Evolutionary conservation across 306 rosid species (phyloP).

Genomic region (Inga laurina): DNA sequence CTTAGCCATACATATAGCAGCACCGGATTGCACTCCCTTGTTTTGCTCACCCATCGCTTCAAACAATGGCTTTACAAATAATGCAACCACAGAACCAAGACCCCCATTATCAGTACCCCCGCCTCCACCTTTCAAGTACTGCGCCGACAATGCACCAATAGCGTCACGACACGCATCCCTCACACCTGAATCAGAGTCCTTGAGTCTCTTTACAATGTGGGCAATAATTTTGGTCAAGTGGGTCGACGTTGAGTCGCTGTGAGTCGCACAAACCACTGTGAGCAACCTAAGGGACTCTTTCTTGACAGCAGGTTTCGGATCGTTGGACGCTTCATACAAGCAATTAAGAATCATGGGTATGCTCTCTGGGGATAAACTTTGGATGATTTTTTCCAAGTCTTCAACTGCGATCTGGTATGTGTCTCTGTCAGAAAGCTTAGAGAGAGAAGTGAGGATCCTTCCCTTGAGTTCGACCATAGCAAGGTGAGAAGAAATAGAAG

Average conservation of each 20-base stretch:
- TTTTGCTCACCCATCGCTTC: constrained; percentile 97
- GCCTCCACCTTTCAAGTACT: constrained; percentile 46
- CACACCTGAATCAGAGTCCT: constrained; percentile 75
- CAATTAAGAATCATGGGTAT: constrained; percentile 87
- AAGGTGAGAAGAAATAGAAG: constrained; percentile 69
- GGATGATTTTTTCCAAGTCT: constrained; percentile 74
- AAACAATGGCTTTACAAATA: constrained; percentile 88
- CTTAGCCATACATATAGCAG: constrained; percentile 86
- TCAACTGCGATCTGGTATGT: constrained; percentile 92
- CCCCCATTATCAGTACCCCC: constrained; percentile 36
- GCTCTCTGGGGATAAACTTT: constrained; percentile 62
- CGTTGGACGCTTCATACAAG: constrained; percentile 75
- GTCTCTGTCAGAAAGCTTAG: constrained; percentile 93
- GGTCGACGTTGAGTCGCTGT: constrained; percentile 57
- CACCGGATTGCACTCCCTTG: constrained; percentile 85
- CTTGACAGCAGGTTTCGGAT: constrained; percentile 86
- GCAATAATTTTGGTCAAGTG: constrained; percentile 78
- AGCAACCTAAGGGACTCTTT: constrained; percentile 78
- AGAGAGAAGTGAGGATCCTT: constrained; percentile 76
- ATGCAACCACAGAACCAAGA: constrained; percentile 61
- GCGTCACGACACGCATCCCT: constrained; percentile 85
- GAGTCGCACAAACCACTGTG: constrained; percentile 60
- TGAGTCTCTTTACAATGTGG: constrained; percentile 67
- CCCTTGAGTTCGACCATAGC: constrained; percentile 97
- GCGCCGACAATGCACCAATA: constrained; percentile 62